A percentile compares a stretch with the other conserved stretches of the same genome.
Conservation (phyloP, 2,329 filamentous ascomycete genomes). For the Acrocalymma vagum region DNA sequence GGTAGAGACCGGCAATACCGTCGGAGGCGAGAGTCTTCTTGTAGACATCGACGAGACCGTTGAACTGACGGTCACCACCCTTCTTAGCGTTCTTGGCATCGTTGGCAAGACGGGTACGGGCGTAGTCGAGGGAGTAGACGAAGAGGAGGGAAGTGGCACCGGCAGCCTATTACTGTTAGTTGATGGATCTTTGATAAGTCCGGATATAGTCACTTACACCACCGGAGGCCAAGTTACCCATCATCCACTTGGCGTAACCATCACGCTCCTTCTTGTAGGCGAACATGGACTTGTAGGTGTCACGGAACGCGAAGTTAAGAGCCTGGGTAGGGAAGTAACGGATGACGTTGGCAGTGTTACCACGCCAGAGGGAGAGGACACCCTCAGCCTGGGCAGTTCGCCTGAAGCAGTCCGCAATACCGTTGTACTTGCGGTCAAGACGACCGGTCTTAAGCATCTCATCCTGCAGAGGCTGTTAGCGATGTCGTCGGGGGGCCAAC, state of each 20-base stretch:
- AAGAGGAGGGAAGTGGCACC: constrained; percentile 99
- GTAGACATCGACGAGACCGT: constrained; percentile 99
- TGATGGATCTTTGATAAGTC: neutral
- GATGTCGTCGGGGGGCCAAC: neutral
- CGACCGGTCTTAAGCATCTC: constrained; percentile 99
- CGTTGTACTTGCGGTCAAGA: constrained; percentile 96
- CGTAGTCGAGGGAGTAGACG: constrained; percentile 99
- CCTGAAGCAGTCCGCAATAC: constrained; percentile 94
- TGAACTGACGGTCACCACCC: constrained; percentile 99
- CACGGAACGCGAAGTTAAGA: constrained; percentile 99
- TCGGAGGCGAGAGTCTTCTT: constrained; percentile 99
- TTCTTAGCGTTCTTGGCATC: constrained; percentile 98
- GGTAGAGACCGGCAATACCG: constrained; percentile 99
- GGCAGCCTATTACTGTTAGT: constrained; percentile 69
- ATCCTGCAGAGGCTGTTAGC: constrained; percentile 70
- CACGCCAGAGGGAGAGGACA: constrained; percentile 95
- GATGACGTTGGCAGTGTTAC: constrained; percentile 99
- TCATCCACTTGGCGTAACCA: constrained; percentile 99
- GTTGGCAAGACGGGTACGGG: constrained; percentile 99
- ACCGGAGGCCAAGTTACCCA: constrained; percentile 99
- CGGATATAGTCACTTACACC: constrained; percentile 73
- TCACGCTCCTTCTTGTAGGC: constrained; percentile 99
- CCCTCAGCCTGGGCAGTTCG: constrained; percentile 91
- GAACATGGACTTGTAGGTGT: constrained; percentile 99
- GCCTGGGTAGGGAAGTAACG: constrained; percentile 99